phyloP scores from a whole-genome alignment of 306 rosid genomes.

The Dryas alaskensis region DNA sequence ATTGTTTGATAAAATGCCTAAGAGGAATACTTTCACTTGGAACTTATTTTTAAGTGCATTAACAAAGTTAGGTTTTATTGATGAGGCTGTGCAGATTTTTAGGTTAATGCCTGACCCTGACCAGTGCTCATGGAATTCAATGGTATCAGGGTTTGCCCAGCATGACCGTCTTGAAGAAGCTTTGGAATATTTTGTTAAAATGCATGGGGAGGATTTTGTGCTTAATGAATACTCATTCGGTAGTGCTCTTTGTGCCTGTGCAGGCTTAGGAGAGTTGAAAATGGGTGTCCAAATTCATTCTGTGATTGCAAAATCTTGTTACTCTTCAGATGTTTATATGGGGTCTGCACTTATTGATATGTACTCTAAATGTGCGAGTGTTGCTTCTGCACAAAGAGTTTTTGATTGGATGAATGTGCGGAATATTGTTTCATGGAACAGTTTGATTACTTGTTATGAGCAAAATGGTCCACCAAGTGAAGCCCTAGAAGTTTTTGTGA shows the following conservation, averaged over 20 bases:
- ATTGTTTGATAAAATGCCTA: slow-evolving; percentile 29
- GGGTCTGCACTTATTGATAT: slow-evolving; percentile 37
- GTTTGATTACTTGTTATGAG: slow-evolving; percentile 36
- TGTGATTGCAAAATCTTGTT: slow-evolving; percentile 21
- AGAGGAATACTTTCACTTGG: slow-evolving; percentile 27
- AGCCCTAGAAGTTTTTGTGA: slow-evolving; percentile 23
- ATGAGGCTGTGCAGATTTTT: slow-evolving; percentile 25
- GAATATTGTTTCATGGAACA: slow-evolving; percentile 31
- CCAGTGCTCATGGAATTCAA: slow-evolving; percentile 31
- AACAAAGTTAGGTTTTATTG: slow-evolving; percentile 17
- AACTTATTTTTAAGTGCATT: slow-evolving; percentile 23
- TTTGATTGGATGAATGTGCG: slow-evolving; percentile 30
- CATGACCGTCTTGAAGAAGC: slow-evolving; percentile 17
- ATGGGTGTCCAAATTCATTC: slow-evolving; percentile 31
- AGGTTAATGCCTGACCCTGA: slow-evolving; percentile 19
- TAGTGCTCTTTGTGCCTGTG: slow-evolving; percentile 30
- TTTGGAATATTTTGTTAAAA: slow-evolving; percentile 21
- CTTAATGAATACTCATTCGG: slow-evolving; percentile 27
- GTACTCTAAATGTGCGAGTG: slow-evolving; percentile 29
- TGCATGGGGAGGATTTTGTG: slow-evolving; percentile 30
- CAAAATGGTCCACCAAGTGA: slow-evolving; percentile 30
- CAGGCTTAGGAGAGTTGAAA: slow-evolving; percentile 18
- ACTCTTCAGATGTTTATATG: slow-evolving; percentile 23
- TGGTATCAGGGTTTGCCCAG: slow-evolving; percentile 27
- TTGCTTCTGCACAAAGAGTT: slow-evolving; percentile 10